These are phyloP conservation scores for Dothistroma septosporum DNA, from an alignment of 2,329 filamentous ascomycete species.

Conservation along the genomic window DNA sequence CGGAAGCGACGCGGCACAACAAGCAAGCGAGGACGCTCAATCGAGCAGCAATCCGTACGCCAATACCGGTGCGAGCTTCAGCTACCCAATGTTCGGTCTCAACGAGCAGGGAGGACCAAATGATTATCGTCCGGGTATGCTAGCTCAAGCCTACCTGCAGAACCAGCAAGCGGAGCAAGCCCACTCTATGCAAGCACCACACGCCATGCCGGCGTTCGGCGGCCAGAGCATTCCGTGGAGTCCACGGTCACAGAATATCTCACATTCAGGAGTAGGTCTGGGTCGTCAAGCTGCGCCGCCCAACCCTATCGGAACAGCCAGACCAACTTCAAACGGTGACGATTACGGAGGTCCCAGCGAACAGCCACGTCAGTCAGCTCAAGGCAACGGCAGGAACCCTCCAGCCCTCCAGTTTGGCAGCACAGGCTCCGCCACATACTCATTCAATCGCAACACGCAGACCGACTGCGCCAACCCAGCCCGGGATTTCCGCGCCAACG, in stretches of 20 bases:
- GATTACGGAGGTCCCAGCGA: slow-evolving; percentile 1
- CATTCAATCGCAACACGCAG: background rate
- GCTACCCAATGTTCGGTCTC: slow-evolving; percentile 15
- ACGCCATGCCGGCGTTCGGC: background rate
- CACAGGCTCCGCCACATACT: background rate
- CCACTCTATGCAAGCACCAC: background rate
- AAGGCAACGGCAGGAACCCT: background rate
- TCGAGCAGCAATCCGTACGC: slow-evolving; percentile 8
- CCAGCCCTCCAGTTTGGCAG: slow-evolving; percentile 4
- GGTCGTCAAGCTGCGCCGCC: slow-evolving; percentile 1
- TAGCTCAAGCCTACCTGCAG: background rate
- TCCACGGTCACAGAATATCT: slow-evolving; percentile 1
- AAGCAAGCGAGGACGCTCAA: background rate
- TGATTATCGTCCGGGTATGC: background rate
- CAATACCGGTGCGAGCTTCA: slow-evolving; percentile 20
- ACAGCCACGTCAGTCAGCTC: background rate
- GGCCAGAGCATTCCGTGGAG: slow-evolving; percentile 1
- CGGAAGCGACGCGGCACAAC: background rate
- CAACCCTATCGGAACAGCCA: slow-evolving; percentile 17
- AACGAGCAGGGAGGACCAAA: slow-evolving; percentile 7
- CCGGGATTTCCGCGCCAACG: background rate
- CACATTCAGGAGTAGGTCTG: slow-evolving; percentile 1
- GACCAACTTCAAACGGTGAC: slow-evolving; percentile 13
- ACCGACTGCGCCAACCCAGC: background rate
- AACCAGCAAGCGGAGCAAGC: background rate